Evolutionary conservation across 1,284 basidiomycete species (phyloP).

Genomic region (Neolentinus lepideus): DNA sequence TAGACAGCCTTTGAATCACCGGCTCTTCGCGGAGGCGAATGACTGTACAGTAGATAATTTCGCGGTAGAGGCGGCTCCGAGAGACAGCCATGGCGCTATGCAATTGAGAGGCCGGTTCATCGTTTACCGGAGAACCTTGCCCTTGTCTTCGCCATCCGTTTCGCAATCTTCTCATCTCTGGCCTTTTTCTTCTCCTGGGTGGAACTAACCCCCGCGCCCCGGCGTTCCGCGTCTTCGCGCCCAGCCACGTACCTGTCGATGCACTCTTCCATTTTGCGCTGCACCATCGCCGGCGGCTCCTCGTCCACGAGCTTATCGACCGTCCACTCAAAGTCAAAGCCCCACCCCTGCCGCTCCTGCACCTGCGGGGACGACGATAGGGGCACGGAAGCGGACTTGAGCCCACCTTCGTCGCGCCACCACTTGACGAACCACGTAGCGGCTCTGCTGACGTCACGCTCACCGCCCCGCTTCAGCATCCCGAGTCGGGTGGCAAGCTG

Average conservation of each 20-base stretch:
- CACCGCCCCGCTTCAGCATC: constrained; percentile 76
- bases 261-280: constrained; percentile 62
- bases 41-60: no score
- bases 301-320: constrained; percentile 14
- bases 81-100: no score
- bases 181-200: constrained; percentile 66
- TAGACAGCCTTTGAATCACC: no score
- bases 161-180: constrained; percentile 42
- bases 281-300: constrained; percentile 29
- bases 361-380: constrained; percentile 16
- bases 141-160: constrained; percentile 22
- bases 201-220: constrained; percentile 51
- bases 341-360: constrained; percentile 51
- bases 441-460: constrained; percentile 62
- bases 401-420: constrained; percentile 76
- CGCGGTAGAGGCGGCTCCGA: no score
- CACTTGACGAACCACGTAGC: constrained; percentile 77
- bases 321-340: constrained; percentile 75
- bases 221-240: constrained; percentile 39
- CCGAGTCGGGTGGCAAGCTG: constrained; percentile 68
- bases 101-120: not conserved
- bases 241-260: constrained; percentile 46
- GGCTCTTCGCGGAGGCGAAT: no score
- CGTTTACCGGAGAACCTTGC: not conserved
- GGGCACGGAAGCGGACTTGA: constrained; percentile 37